phyloP scores from a whole-genome alignment of 306 rosid species.

The Hippophae rhamnoides region DNA sequence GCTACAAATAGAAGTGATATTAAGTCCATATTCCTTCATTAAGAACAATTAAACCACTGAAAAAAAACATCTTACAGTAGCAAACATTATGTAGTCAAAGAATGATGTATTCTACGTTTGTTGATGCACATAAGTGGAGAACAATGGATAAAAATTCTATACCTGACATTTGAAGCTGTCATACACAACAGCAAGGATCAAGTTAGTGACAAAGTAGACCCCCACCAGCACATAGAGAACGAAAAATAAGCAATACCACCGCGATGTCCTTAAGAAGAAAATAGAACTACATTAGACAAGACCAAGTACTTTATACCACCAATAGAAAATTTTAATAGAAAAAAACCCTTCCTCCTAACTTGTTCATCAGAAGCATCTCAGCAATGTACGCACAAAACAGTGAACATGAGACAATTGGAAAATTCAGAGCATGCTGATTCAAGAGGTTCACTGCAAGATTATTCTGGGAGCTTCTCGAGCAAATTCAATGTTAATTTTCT shows the following conservation, averaged over 20 bases:
- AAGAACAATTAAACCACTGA: slow-evolving; percentile 7
- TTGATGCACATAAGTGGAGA: slow-evolving; percentile 5
- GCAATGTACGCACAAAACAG: too few relatives aligned
- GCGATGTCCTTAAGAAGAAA: slow-evolving; percentile 65
- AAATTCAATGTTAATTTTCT: too few relatives aligned
- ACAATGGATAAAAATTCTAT: slow-evolving; percentile 7
- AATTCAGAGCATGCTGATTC: too few relatives aligned
- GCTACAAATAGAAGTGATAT: slow-evolving; percentile 41
- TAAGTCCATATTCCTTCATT: slow-evolving; percentile 15
- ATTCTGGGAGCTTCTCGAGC: too few relatives aligned
- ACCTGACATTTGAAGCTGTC: slow-evolving; percentile 95
- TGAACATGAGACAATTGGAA: too few relatives aligned
- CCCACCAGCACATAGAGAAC: slow-evolving; percentile 82
- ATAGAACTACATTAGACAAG: slow-evolving; percentile 3
- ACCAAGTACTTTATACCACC: slow-evolving; percentile 4
- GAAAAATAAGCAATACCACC: slow-evolving; percentile 77
- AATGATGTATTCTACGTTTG: background rate
- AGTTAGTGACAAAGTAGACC: slow-evolving; percentile 87
- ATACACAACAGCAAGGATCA: slow-evolving; percentile 94
- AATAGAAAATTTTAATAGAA: background rate
- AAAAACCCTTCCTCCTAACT: background rate
- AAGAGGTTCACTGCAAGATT: too few relatives aligned
- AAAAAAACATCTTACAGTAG: background rate
- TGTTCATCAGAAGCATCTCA: background rate
- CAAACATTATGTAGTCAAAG: slow-evolving; percentile 12